A percentile compares a stretch with the other conserved stretches of the same genome.
Evolutionary conservation across 306 rosid genomes (phyloP).

Genomic region (Gynostemma pentaphyllum): DNA sequence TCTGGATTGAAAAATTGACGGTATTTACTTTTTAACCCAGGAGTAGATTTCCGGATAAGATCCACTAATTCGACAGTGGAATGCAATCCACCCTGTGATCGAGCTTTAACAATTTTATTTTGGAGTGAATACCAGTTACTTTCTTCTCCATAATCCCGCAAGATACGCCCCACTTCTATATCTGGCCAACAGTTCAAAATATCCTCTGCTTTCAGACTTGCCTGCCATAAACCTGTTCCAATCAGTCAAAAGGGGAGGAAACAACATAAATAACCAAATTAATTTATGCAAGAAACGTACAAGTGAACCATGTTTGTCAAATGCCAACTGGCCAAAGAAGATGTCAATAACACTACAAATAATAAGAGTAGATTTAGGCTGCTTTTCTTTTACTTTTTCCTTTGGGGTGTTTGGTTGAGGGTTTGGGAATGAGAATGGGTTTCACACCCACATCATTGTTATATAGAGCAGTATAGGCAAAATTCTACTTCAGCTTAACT

Average conservation of each 20-base stretch:
- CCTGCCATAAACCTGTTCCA: constrained; percentile 94
- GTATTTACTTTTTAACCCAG: constrained; percentile 39
- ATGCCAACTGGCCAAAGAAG: not conserved
- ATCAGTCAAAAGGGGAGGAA: constrained; percentile 49
- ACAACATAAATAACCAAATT: not conserved
- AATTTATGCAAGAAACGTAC: not conserved
- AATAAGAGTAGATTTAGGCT: not conserved
- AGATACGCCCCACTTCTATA: constrained; percentile 65
- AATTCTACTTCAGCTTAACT: not conserved
- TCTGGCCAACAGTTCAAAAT: constrained; percentile 92
- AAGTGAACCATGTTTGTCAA: not conserved
- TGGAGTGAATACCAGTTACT: constrained; percentile 75
- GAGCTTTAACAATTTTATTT: constrained; percentile 62
- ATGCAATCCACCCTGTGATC: constrained; percentile 73
- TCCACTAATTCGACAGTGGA: constrained; percentile 52
- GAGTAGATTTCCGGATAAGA: constrained; percentile 52
- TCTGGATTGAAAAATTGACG: not conserved
- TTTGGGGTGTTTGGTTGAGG: not conserved
- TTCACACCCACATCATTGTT: no score
- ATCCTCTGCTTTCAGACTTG: constrained; percentile 90
- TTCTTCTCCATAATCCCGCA: constrained; percentile 80
- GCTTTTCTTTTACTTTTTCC: not conserved
- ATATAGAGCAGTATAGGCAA: no score
- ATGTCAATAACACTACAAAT: not conserved
- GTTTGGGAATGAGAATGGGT: not conserved